Conservation (phyloP, 305 asterid species). For the Fraxinus xanthoxyloides region DNA sequence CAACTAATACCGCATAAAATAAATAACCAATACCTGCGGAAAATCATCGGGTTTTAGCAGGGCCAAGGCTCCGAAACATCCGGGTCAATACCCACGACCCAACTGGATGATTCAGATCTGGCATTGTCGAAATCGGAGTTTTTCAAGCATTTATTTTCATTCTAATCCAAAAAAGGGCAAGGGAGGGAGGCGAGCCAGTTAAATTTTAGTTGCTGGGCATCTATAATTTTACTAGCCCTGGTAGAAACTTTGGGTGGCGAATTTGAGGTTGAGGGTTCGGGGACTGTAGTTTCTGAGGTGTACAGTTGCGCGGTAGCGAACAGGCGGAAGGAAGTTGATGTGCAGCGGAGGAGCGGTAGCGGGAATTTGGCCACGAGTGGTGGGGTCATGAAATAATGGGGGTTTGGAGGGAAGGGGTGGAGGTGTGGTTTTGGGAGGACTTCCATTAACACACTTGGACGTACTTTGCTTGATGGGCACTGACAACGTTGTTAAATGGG, state of each 20-base stretch:
- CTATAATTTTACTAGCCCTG: constrained; percentile 36
- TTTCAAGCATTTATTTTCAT: constrained; percentile 7
- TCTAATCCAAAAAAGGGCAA: constrained; percentile 44
- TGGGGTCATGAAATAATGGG: constrained; percentile 42
- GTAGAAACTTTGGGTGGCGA: constrained; percentile 26
- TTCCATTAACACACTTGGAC: constrained; percentile 32
- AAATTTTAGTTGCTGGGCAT: constrained; percentile 51
- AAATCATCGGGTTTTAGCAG: constrained; percentile 66
- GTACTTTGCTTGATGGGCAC: neutral
- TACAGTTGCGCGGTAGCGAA: constrained; percentile 29
- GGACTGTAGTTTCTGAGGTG: constrained; percentile 20
- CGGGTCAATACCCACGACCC: constrained; percentile 91
- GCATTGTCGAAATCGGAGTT: constrained; percentile 28
- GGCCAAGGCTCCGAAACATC: constrained; percentile 90
- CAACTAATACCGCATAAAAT: neutral
- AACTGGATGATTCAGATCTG: constrained; percentile 32
- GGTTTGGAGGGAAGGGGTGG: constrained; percentile 37
- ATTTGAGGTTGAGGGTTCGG: constrained; percentile 35
- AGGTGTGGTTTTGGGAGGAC: constrained; percentile 4
- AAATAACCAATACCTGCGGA: constrained; percentile 47
- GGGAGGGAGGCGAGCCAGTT: constrained; percentile 79
- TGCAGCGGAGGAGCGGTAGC: constrained; percentile 36
- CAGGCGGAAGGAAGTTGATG: constrained; percentile 39
- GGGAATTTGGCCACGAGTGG: constrained; percentile 39
- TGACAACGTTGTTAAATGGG: no score